Evolutionary conservation across 805 yeast genomes (phyloP).

Genomic region (Saccharomycopsis capsularis): DNA sequence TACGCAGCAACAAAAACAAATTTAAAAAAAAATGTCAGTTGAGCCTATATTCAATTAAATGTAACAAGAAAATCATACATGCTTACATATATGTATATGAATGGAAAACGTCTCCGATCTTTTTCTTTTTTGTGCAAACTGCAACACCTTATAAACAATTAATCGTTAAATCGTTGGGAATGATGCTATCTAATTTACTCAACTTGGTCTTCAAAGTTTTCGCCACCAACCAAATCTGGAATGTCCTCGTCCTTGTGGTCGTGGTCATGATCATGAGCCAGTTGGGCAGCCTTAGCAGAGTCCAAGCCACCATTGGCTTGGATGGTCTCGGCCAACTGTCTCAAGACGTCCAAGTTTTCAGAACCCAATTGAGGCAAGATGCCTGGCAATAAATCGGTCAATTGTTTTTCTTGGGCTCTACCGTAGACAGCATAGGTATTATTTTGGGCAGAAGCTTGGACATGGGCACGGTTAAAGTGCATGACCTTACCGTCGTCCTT

Average conservation of each 20-base stretch:
- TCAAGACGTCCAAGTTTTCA: slow-evolving; percentile 84
- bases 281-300: slow-evolving; percentile 33
- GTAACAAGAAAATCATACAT: too few relatives aligned
- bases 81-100: too few relatives aligned
- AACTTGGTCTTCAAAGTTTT: slow-evolving; percentile 44
- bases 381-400: slow-evolving; percentile 88
- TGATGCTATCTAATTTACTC: too few relatives aligned
- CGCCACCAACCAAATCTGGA: slow-evolving; percentile 82
- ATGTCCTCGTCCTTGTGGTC: slow-evolving; percentile 47
- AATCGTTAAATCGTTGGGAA: too few relatives aligned
- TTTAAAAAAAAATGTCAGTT: too few relatives aligned
- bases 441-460: slow-evolving; percentile 84
- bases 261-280: slow-evolving; percentile 41
- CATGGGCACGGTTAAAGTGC: slow-evolving; percentile 95
- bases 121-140: too few relatives aligned
- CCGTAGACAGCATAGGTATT: slow-evolving; percentile 95
- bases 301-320: slow-evolving; percentile 45
- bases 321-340: slow-evolving; percentile 83
- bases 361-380: slow-evolving; percentile 95
- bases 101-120: too few relatives aligned
- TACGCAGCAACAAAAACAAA: too few relatives aligned
- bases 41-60: too few relatives aligned
- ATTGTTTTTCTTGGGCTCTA: slow-evolving; percentile 84
- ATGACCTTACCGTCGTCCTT: slow-evolving; percentile 92
- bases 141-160: too few relatives aligned